Evolutionary conservation across 768 basidiomycete species (phyloP).

Genomic region (Xerocomus spinulosus): DNA sequence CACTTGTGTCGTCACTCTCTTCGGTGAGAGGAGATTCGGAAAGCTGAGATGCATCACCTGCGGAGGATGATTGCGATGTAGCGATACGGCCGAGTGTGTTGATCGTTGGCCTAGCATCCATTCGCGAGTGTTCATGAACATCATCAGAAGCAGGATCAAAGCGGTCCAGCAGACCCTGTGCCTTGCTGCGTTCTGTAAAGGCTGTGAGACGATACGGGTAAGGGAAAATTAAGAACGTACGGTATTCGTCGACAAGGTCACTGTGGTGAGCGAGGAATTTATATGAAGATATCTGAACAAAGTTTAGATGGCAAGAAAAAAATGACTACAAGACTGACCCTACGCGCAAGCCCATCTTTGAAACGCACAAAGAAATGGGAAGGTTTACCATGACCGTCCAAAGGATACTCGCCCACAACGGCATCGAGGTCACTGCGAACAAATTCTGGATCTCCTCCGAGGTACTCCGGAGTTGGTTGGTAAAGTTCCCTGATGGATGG

Average conservation of each 20-base stretch:
- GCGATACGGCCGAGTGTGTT: constrained; percentile 8
- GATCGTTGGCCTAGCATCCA: constrained; percentile 37
- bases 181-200: constrained; percentile 42
- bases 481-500: constrained; percentile 40
- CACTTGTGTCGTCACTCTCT: constrained; percentile 21
- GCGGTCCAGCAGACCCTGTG: constrained; percentile 36
- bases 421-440: constrained; percentile 34
- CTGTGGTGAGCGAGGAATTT: constrained; percentile 36
- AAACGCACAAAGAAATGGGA: constrained; percentile 60
- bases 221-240: constrained; percentile 36
- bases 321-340: constrained; percentile 37
- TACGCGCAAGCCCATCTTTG: constrained; percentile 52
- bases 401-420: constrained; percentile 55
- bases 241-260: constrained; percentile 51
- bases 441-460: constrained; percentile 33
- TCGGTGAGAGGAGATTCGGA: constrained; percentile 26
- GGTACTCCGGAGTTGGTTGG: constrained; percentile 31
- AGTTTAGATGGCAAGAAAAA: not conserved
- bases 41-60: constrained; percentile 11
- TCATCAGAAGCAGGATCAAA: constrained; percentile 58
- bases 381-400: constrained; percentile 25
- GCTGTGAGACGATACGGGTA: constrained; percentile 6
- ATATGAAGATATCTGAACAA: constrained; percentile 40
- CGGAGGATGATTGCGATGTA: constrained; percentile 4
- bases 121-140: constrained; percentile 58